These are phyloP conservation scores for Metschnikowia koreensis DNA, from an alignment of 805 yeast genomes.

Conservation along the genomic window DNA sequence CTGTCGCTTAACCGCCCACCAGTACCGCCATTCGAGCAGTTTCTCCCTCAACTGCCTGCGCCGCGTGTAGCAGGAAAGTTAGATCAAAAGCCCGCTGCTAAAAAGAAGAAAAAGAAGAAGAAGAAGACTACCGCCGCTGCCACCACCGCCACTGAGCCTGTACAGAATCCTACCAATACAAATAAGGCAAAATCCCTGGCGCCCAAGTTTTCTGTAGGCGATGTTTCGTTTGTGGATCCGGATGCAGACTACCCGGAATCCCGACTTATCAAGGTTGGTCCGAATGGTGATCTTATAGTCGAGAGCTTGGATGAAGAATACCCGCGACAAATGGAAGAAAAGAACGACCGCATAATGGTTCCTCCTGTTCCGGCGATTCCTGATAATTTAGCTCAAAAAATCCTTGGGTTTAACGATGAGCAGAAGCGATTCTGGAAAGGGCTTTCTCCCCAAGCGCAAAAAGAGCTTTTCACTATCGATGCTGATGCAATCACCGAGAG, in stretches of 20 bases:
- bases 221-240: conserved; percentile 52
- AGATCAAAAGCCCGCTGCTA: conserved; percentile 5
- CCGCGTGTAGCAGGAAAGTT: neutral
- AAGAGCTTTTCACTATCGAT: conserved; percentile 50
- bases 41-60: neutral
- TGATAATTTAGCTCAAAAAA: conserved; percentile 3
- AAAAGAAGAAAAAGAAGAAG: conserved; percentile 36
- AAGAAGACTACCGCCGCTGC: conserved; percentile 15
- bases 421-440: conserved; percentile 17
- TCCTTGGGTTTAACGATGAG: conserved; percentile 13
- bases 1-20: neutral
- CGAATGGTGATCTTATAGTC: conserved; percentile 76
- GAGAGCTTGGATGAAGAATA: conserved; percentile 48
- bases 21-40: neutral
- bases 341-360: neutral
- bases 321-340: conserved; percentile 2
- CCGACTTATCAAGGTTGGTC: conserved; percentile 64
- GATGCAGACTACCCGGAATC: conserved; percentile 69
- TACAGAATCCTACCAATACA: conserved; percentile 4
- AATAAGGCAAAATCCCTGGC: neutral
- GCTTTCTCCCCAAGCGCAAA: conserved; percentile 11
- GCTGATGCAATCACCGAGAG: conserved; percentile 65
- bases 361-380: conserved; percentile 6
- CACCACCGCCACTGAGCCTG: neutral
- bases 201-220: conserved; percentile 19